Evolutionary conservation across 2,329 filamentous ascomycete species (phyloP).

Genomic region (Pseudogymnoascus pannorum): DNA sequence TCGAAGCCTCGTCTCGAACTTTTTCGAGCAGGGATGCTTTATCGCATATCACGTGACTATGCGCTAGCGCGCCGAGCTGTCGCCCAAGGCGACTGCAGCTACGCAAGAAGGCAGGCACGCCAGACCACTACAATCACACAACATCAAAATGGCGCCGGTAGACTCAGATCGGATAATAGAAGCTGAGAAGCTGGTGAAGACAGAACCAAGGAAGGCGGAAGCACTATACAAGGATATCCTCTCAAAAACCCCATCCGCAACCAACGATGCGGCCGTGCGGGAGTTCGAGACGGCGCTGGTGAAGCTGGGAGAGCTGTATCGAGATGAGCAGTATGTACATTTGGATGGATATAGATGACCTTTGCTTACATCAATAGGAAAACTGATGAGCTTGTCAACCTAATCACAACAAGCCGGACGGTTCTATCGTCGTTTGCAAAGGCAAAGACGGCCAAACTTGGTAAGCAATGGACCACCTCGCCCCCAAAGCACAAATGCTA

Average conservation of each 20-base stretch:
- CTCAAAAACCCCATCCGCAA: slow-evolving; percentile 73
- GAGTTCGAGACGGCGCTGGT: slow-evolving; percentile 89
- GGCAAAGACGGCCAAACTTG: slow-evolving; percentile 96
- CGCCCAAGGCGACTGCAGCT: slow-evolving; percentile 12
- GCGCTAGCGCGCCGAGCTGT: slow-evolving; percentile 10
- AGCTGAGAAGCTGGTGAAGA: slow-evolving; percentile 76
- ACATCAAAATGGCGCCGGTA: slow-evolving; percentile 45
- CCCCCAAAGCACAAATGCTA: slow-evolving; percentile 7
- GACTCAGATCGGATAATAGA: slow-evolving; percentile 69
- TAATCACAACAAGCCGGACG: slow-evolving; percentile 83
- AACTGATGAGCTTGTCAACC: slow-evolving; percentile 74
- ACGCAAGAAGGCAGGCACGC: slow-evolving; percentile 17
- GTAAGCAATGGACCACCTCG: slow-evolving; percentile 45
- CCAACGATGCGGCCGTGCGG: slow-evolving; percentile 73
- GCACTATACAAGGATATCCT: slow-evolving; percentile 84
- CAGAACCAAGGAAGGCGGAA: slow-evolving; percentile 77
- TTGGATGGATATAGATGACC: neutral
- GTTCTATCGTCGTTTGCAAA: slow-evolving; percentile 95
- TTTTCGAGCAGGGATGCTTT: slow-evolving; percentile 12
- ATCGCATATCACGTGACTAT: neutral
- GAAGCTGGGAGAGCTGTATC: slow-evolving; percentile 84
- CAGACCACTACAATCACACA: slow-evolving; percentile 15
- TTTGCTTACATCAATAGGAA: slow-evolving; percentile 47
- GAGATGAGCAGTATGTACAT: slow-evolving; percentile 67
- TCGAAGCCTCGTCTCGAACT: slow-evolving; percentile 10